Evolutionary conservation across 768 basidiomycete species (phyloP), one percentile per base, ranked within the genome.

Genomic region (Grammothele lineata): DNA sequence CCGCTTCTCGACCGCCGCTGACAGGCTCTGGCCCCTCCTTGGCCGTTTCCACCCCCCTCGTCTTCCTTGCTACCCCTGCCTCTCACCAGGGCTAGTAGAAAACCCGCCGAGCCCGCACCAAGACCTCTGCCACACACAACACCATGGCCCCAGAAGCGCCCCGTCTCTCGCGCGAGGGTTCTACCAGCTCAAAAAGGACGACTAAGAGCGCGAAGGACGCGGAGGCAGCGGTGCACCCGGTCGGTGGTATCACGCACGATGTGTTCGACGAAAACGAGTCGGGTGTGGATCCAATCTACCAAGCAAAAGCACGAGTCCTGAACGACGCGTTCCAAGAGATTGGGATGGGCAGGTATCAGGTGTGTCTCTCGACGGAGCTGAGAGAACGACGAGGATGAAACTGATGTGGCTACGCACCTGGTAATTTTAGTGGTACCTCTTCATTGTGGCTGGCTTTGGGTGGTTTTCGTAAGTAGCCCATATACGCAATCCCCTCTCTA

Each of bases 361-460:
- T 71, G 39, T 15, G 66, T 47, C 44, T 26, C 25, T 33, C 14
- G 12, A n/a, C 24, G n/a, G n/a, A n/a, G n/a, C n/a, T n/a, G n/a
- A n/a, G n/a, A n/a, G n/a, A n/a, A n/a, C n/a, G n/a, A n/a, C n/a
- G n/a, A n/a, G n/a, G n/a, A n/a, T n/a, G n/a, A n/a, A n/a, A n/a
- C n/a, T n/a, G n/a, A n/a, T n/a, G n/a, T n/a, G n/a, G n/a, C n/a
- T n/a, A n/a, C n/a, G n/a, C n/a, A n/a, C n/a, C n/a, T n/a, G n/a
- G n/a, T n/a, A n/a, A n/a, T 24, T 24, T 10, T 4, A 85, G 82
- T 83, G 78, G 69, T 65, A 69, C 49, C 61, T 87, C 37, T 86
- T 87, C 61, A 24, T 80, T 48, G 77, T 85, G 23, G 73, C 82
- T 8, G 85, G 83, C 1, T 85, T 87, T 64, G 85, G 85, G 32